These are phyloP conservation scores for Leccinellum albellum DNA, from an alignment of 768 basidiomycete genomes.

Conservation along the genomic window DNA sequence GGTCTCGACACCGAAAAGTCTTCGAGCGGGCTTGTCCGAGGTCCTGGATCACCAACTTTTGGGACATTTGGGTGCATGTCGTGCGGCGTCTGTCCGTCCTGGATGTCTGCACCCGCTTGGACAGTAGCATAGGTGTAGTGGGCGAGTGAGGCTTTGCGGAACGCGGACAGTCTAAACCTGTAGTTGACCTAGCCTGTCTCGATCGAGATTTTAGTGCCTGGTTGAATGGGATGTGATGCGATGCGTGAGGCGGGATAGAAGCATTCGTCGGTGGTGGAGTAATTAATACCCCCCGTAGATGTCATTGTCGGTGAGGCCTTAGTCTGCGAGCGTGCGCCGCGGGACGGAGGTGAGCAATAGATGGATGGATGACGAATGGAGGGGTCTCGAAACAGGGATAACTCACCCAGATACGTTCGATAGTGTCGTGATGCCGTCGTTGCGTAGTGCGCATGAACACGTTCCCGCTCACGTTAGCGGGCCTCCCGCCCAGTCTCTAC, in stretches of 20 bases:
- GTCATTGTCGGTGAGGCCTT: constrained; percentile 79
- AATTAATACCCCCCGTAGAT: constrained; percentile 86
- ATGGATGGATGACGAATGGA: background rate
- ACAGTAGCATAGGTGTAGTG: constrained; percentile 44
- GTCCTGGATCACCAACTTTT: constrained; percentile 47
- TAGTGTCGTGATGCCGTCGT: constrained; percentile 56
- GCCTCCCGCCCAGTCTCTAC: constrained; percentile 61
- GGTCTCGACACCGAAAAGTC: constrained; percentile 87
- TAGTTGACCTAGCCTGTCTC: constrained; percentile 88
- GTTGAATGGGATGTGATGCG: constrained; percentile 19
- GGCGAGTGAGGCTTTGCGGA: constrained; percentile 51
- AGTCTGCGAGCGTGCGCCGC: constrained; percentile 51
- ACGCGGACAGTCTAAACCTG: constrained; percentile 76
- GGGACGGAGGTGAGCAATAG: background rate
- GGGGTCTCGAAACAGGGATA: background rate
- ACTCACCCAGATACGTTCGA: constrained; percentile 79
- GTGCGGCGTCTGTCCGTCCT: no score
- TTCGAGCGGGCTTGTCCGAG: constrained; percentile 34
- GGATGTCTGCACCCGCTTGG: no score
- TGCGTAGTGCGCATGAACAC: constrained; percentile 79
- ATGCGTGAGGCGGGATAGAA: constrained; percentile 54
- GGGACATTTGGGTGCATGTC: no score
- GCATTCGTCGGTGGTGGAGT: constrained; percentile 88
- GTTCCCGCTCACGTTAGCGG: constrained; percentile 64
- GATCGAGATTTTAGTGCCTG: constrained; percentile 43